These are phyloP conservation scores for Fusarium miscanthi DNA, from an alignment of 2,329 filamentous ascomycete species.

Conservation along the genomic window DNA sequence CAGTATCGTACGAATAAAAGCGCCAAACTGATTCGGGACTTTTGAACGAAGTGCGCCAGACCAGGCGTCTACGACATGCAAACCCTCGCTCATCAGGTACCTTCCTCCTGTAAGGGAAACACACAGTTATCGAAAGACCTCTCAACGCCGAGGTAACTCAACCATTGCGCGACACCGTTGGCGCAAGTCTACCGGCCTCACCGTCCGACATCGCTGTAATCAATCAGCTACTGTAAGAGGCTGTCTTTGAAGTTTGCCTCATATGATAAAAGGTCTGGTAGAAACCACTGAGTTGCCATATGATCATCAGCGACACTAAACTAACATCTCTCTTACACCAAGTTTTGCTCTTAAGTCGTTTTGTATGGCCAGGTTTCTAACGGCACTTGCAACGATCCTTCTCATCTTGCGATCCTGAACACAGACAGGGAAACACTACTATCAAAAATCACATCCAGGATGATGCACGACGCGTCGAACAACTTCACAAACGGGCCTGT, in stretches of 20 bases:
- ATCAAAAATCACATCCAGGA: conserved; percentile 41
- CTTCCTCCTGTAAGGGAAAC: conserved; percentile 29
- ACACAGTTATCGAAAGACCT: conserved; percentile 27
- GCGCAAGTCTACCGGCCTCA: conserved; percentile 37
- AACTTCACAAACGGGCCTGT: conserved; percentile 30
- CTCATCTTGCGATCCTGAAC: conserved; percentile 41
- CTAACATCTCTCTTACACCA: conserved; percentile 11
- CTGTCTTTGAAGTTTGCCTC: conserved; percentile 7
- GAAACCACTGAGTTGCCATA: conserved; percentile 25
- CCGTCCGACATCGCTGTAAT: conserved; percentile 43
- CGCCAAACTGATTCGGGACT: conserved; percentile 23
- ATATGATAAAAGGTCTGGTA: conserved; percentile 22
- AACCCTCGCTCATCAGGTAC: conserved; percentile 37
- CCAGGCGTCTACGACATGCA: conserved; percentile 37
- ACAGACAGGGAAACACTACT: conserved; percentile 36
- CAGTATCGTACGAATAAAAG: conserved; percentile 13
- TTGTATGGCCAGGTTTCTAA: conserved; percentile 23
- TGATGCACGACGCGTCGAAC: conserved; percentile 41
- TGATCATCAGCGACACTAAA: conserved; percentile 22
- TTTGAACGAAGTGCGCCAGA: conserved; percentile 24
- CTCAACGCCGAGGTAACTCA: conserved; percentile 27
- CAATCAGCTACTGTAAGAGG: conserved; percentile 5
- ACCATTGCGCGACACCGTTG: conserved; percentile 32
- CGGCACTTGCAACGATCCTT: conserved; percentile 43
- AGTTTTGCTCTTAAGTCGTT: not conserved